Conservation (phyloP, 2,329 filamentous ascomycete species). For the Cercospora zeina region DNA sequence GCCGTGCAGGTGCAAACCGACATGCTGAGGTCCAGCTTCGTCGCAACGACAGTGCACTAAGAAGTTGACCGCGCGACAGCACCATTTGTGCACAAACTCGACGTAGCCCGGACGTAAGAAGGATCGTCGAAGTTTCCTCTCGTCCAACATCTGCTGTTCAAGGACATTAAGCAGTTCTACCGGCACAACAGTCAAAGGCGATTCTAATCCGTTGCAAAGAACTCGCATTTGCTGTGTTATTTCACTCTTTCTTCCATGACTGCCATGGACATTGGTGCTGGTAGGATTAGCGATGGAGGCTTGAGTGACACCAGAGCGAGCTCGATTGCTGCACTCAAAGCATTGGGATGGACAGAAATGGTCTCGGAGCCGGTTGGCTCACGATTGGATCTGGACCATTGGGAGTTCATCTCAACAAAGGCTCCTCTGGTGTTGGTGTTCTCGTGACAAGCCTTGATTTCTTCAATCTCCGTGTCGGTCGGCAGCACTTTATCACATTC, state of each 20-base stretch:
- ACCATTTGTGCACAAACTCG: not conserved
- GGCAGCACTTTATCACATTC: not conserved
- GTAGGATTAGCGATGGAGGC: not conserved
- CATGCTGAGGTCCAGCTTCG: not conserved
- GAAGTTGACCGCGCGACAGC: constrained; percentile 1
- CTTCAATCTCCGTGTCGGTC: not conserved
- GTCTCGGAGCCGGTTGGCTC: not conserved
- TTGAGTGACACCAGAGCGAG: not conserved
- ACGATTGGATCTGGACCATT: not conserved
- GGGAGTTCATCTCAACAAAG: not conserved
- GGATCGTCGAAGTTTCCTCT: not conserved
- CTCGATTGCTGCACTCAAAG: not conserved
- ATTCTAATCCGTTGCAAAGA: not conserved
- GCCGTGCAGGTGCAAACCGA: not conserved
- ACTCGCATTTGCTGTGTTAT: not conserved
- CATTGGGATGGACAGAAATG: not conserved
- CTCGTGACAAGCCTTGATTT: not conserved
- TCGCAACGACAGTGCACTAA: not conserved
- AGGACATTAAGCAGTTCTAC: not conserved
- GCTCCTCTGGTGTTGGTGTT: not conserved
- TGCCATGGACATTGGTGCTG: not conserved
- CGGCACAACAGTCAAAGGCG: not conserved
- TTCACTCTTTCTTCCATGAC: not conserved
- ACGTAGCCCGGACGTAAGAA: not conserved
- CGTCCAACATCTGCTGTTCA: not conserved